phyloP scores from a whole-genome alignment of 1,284 basidiomycete species.

The Butyriboletus regius region DNA sequence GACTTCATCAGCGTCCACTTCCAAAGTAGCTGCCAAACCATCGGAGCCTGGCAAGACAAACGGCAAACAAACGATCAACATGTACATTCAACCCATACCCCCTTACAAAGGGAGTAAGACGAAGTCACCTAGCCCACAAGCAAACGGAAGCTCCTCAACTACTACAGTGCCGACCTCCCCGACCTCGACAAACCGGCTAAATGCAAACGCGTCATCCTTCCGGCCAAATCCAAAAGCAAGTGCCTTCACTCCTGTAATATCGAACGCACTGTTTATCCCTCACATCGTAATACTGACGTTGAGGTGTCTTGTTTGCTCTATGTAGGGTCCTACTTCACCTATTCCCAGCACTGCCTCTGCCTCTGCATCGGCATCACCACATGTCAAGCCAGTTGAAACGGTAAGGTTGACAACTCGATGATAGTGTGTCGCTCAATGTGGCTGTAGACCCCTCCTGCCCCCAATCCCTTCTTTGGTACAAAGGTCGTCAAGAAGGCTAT shows the following conservation, averaged over 20 bases:
- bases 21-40: conserved; percentile 30
- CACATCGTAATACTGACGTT: conserved; percentile 17
- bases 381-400: conserved; percentile 50
- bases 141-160: conserved; percentile 27
- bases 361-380: conserved; percentile 52
- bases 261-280: conserved; percentile 20
- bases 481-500: conserved; percentile 66
- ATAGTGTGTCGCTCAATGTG: conserved; percentile 6
- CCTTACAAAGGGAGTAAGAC: conserved; percentile 72
- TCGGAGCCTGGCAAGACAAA: conserved; percentile 28
- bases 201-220: conserved; percentile 72
- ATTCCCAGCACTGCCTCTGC: conserved; percentile 39
- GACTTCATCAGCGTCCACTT: conserved; percentile 25
- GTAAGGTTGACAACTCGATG: conserved; percentile 26
- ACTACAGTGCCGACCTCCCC: conserved; percentile 39
- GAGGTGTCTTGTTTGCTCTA: conserved; percentile 9
- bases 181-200: conserved; percentile 46
- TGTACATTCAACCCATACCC: conserved; percentile 84
- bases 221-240: conserved; percentile 76
- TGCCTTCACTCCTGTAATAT: conserved; percentile 61
- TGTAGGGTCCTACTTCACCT: conserved; percentile 45
- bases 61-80: conserved; percentile 39
- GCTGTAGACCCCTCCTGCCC: conserved; percentile 35
- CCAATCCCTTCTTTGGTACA: conserved; percentile 84
- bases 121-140: conserved; percentile 31